Base-by-base conservation (phyloP, 179 eudicot species). In the Patellifolia procumbens region DNA sequence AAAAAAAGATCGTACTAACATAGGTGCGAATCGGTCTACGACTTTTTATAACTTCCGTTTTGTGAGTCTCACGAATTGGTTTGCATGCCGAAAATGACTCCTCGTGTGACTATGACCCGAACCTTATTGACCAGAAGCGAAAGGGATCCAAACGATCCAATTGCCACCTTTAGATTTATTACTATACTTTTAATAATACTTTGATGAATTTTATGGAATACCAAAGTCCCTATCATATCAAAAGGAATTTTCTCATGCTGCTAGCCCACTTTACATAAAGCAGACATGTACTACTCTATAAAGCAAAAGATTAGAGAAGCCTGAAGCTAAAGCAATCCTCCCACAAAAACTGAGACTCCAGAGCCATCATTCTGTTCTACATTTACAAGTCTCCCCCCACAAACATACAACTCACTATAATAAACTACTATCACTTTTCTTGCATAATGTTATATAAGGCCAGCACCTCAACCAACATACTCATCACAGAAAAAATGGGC, bases 401-500 rank as follows among this genome's bases (percentile, higher is more conserved):
- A 61, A n/a, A 35, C 7, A 35, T 37, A 34, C 19, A 32, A 43
- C 13, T 35, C 17, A 28, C 37, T 61, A 37, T 12, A 48, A 22
- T 66, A 65, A 65, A 55, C 61, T 22, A 26, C 55, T 4, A 29
- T 5, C 53, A 35, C 9, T 34, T 34, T 32, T 22, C 26, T 51
- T 28, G 46, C 53, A 45, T 65, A 75, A 74, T 81, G 70, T 70
- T 80, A 74, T 79, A 84, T 73, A 76, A 81, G 63, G 73, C 75
- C 43, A 75, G 56, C 42, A 26, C 81, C 70, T 63, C 70, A 68
- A 66, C 86, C 76, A 81, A 80, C 62, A 79, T 71, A 78, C 70
- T 77, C 71, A 78, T 79, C 76, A 76, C 76, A 72, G 78, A 74
- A 11, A 88, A 85, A 78, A 90, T 88, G 97, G 79, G 75, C 70